Base-by-base conservation (phyloP, 2,329 filamentous ascomycete genomes). In the Pseudocercospora macadamiae region DNA sequence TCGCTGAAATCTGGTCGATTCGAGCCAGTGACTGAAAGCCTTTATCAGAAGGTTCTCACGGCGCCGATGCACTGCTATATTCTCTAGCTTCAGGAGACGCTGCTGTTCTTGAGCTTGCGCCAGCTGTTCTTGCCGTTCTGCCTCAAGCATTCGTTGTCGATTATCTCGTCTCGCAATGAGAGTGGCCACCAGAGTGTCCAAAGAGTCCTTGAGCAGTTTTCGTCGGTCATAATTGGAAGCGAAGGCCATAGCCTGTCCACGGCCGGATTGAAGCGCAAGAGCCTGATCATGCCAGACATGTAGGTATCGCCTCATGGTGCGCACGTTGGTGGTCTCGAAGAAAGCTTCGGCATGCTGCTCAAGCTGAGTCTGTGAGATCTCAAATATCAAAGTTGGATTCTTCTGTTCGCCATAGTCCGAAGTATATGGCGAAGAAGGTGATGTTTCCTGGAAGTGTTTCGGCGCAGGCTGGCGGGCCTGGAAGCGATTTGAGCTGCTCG, bases 11-110 rank as follows among this genome's bases (percentile, higher is more conserved):
- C 80, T 82, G 9, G 89, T 82, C 51, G 82, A 79, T 55, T 83
- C 82, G 9, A 83, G 83, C 91, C 91, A 96, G 63, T 89, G 85
- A 1, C 80, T 83, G 57, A 90, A 86, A 2, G 84, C 82, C 70
- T 86, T 87, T 65, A 86, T 88, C 9, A 89, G 75, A 68, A 89
- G 82, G 59, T 89, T 83, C 45, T 87, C 87, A 2, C 52, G 55
- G 18, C 44, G 30, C 34, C 47, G 47, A 26, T 55, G 36, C 8
- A 36, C 54, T 21, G 57, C 30, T 23, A 54, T 45, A 19, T 36
- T 30, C 26, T 60, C 55, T 9, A 66, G 61, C 1, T 54, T 34
- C n/a, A 34, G 51, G 16, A 58, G 44, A 10, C 59, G 60, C 16
- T 64, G 59, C 34, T 55, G 61, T 25, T 66, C 63, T 21, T 54